A percentile compares a stretch with the other conserved stretches of the same genome.
Evolutionary conservation across 2,329 filamentous ascomycete species (phyloP).

Genomic region (Paradendryphiella salina): DNA sequence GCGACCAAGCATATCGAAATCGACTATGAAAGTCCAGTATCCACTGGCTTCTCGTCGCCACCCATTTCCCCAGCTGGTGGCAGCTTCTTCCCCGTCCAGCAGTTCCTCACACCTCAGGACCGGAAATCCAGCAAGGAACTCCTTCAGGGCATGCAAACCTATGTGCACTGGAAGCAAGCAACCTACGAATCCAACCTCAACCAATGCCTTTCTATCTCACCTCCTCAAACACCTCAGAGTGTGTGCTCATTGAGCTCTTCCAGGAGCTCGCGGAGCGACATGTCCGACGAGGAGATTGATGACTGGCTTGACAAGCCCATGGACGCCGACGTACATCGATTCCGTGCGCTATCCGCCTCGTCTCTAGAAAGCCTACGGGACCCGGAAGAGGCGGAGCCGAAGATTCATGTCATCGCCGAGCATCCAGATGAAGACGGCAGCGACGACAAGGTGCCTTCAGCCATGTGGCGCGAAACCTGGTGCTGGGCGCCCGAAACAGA

Average conservation of each 20-base stretch:
- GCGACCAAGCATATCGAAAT: slow-evolving; percentile 6
- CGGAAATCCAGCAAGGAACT: slow-evolving; percentile 8
- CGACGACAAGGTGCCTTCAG: neutral
- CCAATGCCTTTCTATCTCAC: slow-evolving; percentile 2
- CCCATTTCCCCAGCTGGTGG: slow-evolving; percentile 6
- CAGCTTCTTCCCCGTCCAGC: slow-evolving; percentile 13
- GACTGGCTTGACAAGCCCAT: slow-evolving; percentile 24
- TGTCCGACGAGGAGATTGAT: slow-evolving; percentile 28
- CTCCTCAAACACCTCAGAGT: slow-evolving; percentile 9
- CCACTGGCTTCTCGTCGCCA: slow-evolving; percentile 6
- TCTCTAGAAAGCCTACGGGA: neutral
- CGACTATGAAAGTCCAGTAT: neutral
- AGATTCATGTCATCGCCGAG: slow-evolving; percentile 12
- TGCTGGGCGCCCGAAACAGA: slow-evolving; percentile 1
- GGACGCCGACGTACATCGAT: slow-evolving; percentile 23
- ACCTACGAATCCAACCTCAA: slow-evolving; percentile 7
- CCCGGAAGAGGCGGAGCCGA: slow-evolving; percentile 2
- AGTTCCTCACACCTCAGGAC: slow-evolving; percentile 9
- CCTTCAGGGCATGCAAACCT: slow-evolving; percentile 13
- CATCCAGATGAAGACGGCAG: slow-evolving; percentile 7
- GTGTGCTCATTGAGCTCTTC: slow-evolving; percentile 7
- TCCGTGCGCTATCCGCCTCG: slow-evolving; percentile 13
- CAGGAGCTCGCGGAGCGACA: slow-evolving; percentile 13
- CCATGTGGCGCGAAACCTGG: slow-evolving; percentile 12
- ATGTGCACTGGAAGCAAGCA: slow-evolving; percentile 13